Evolutionary conservation across 2,329 filamentous ascomycete genomes (phyloP).

Genomic region (Fusarium subtropicale): DNA sequence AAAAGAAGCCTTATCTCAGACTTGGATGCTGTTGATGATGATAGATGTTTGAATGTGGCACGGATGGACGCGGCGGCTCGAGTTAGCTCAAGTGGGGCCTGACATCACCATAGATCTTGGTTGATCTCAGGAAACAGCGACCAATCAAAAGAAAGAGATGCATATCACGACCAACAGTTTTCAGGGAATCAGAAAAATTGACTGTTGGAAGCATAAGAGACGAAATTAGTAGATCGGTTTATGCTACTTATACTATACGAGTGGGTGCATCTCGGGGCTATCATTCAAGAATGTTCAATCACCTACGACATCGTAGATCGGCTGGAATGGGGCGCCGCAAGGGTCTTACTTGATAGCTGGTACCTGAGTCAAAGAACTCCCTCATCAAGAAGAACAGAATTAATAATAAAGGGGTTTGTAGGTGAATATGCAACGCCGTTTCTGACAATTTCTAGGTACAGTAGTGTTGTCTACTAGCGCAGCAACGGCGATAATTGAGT

Average conservation of each 20-base stretch:
- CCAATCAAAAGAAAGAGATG: constrained; percentile 17
- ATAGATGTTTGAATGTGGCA: constrained; percentile 23
- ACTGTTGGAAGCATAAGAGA: too few relatives aligned
- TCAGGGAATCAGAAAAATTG: too few relatives aligned
- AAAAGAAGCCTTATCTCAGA: constrained; percentile 15
- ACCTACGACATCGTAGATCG: too few relatives aligned
- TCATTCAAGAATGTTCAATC: neutral
- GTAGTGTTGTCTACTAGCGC: too few relatives aligned
- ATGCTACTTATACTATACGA: too few relatives aligned
- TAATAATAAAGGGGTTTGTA: neutral
- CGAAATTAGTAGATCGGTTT: neutral
- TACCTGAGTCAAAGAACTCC: neutral
- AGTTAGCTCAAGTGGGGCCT: constrained; percentile 35
- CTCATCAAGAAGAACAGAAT: neutral
- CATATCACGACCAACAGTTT: neutral
- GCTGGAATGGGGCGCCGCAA: neutral
- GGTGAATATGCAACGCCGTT: neutral
- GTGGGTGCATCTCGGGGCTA: neutral
- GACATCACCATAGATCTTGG: constrained; percentile 31
- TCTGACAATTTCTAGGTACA: neutral
- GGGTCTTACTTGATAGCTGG: neutral
- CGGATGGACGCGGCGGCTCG: constrained; percentile 10
- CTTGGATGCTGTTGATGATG: constrained; percentile 22
- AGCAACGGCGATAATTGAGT: neutral
- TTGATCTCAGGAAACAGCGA: neutral